Evolutionary conservation across 345 rosid genomes (phyloP).

Genomic region (Pistacia atlantica): DNA sequence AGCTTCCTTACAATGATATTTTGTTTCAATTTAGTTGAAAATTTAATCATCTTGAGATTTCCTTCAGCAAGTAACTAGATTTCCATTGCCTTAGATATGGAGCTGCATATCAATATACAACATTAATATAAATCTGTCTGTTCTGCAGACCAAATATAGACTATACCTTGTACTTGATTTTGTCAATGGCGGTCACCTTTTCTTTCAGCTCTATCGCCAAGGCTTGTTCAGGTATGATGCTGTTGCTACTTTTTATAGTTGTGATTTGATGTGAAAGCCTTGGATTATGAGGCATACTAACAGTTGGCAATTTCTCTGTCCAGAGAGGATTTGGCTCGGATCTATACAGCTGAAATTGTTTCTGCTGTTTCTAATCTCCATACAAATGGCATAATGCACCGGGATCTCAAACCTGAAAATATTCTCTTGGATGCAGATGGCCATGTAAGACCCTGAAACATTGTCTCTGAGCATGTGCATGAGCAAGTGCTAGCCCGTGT

Average conservation of each 20-base stretch:
- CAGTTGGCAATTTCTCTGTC: neutral
- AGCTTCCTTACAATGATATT: neutral
- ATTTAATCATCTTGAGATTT: neutral
- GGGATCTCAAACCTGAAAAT: slow-evolving; percentile 55
- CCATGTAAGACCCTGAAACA: slow-evolving; percentile 31
- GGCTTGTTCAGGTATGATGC: slow-evolving; percentile 47
- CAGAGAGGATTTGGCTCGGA: slow-evolving; percentile 49
- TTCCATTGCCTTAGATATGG: slow-evolving; percentile 1
- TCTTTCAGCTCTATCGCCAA: slow-evolving; percentile 51
- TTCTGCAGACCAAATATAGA: slow-evolving; percentile 51
- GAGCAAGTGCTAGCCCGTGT: neutral
- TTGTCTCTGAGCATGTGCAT: neutral
- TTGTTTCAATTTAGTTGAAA: neutral
- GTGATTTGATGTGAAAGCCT: neutral
- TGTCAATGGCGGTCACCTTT: slow-evolving; percentile 52
- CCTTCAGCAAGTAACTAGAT: neutral
- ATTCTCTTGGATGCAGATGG: slow-evolving; percentile 42
- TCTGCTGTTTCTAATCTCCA: slow-evolving; percentile 49
- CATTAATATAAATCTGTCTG: neutral
- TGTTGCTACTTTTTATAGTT: slow-evolving; percentile 8
- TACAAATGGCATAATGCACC: slow-evolving; percentile 46
- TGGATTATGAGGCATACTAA: neutral
- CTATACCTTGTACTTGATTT: slow-evolving; percentile 50
- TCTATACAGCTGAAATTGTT: slow-evolving; percentile 52
- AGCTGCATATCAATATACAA: neutral